Conservation (phyloP, 352 stramenopile species). For the Globisporangium rhizosaccharum region DNA sequence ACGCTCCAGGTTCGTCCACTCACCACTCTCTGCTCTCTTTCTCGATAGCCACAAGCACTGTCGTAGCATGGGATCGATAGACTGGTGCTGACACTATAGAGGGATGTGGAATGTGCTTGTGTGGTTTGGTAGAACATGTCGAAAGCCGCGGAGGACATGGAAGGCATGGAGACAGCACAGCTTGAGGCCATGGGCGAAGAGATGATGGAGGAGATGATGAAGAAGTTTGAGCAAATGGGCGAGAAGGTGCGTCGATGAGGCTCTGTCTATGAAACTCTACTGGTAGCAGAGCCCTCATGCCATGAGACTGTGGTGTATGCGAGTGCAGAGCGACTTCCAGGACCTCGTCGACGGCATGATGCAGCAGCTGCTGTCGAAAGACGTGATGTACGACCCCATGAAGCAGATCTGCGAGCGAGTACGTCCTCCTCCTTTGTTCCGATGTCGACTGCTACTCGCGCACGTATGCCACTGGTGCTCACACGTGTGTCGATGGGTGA, state of each 20-base stretch:
- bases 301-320: background rate
- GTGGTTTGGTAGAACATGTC: conserved; percentile 68
- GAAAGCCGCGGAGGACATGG: conserved; percentile 83
- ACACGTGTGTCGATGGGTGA: background rate
- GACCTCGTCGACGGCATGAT: conserved; percentile 97
- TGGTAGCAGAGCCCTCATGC: too few relatives aligned
- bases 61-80: too few relatives aligned
- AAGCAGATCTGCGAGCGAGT: conserved; percentile 91
- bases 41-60: too few relatives aligned
- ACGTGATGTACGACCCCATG: conserved; percentile 99
- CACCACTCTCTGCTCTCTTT: background rate
- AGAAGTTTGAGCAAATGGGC: conserved; percentile 93
- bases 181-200: conserved; percentile 90
- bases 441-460: background rate
- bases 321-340: conserved; percentile 81
- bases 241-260: conserved; percentile 67
- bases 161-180: conserved; percentile 73
- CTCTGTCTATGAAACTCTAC: background rate
- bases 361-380: conserved; percentile 95
- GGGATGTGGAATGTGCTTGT: background rate
- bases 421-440: conserved; percentile 5
- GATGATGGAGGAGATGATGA: conserved; percentile 96
- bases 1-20: conserved; percentile 59
- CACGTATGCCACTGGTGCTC: background rate
- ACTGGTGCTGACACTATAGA: background rate